Evolutionary conservation across 805 yeast species (phyloP).

Genomic region (Myxozyma geophila): DNA sequence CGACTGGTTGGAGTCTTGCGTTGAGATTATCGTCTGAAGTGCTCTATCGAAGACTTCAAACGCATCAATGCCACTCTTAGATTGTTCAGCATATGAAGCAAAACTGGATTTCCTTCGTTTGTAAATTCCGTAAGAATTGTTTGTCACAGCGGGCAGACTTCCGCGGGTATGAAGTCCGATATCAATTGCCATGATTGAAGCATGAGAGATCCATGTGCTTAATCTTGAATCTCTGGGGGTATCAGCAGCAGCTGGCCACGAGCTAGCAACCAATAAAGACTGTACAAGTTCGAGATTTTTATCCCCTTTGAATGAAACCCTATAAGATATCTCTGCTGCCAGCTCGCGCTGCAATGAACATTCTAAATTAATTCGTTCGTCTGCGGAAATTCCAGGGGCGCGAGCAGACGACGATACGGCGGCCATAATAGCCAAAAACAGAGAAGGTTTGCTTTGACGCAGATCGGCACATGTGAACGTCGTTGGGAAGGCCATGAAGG

Average conservation of each 20-base stretch:
- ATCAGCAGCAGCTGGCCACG: conserved; percentile 16
- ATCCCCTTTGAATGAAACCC: conserved; percentile 16
- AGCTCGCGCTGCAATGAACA: conserved; percentile 3
- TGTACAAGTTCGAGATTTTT: conserved; percentile 17
- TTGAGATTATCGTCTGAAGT: conserved; percentile 1
- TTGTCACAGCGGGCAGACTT: neutral
- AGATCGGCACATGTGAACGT: conserved; percentile 17
- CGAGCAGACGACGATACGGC: conserved; percentile 1
- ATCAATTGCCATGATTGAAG: conserved; percentile 15
- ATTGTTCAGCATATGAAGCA: neutral
- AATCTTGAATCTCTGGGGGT: conserved; percentile 7
- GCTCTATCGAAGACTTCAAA: conserved; percentile 9
- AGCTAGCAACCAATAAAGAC: conserved; percentile 12
- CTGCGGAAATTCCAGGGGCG: neutral
- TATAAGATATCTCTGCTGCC: conserved; percentile 15
- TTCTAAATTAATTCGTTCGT: neutral
- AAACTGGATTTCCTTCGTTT: neutral
- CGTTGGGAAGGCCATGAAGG: conserved; percentile 17
- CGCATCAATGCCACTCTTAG: neutral
- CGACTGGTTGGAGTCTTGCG: neutral
- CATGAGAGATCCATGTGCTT: conserved; percentile 11
- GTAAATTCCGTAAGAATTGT: neutral
- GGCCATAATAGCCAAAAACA: conserved; percentile 20
- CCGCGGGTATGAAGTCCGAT: conserved; percentile 11
- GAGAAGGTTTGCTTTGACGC: conserved; percentile 15